phyloP scores from a whole-genome alignment of 169 alveolate genomes.

The Cryptosporidium muris region DNA sequence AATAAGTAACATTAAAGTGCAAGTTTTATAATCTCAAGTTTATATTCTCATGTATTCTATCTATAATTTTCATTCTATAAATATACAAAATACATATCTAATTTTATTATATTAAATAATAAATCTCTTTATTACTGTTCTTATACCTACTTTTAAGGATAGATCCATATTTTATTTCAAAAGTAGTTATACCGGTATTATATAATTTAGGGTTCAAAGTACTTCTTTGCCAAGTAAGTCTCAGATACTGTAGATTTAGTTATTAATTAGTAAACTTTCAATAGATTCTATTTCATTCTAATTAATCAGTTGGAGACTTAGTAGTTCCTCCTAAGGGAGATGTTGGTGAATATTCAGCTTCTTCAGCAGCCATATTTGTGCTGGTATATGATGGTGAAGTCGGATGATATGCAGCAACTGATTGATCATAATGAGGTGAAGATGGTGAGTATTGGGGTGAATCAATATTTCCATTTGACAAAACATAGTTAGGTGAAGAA shows the following conservation, averaged over 20 bases:
- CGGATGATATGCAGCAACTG: constrained; percentile 84
- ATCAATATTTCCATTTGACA: constrained; percentile 55
- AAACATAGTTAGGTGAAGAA: constrained; percentile 70
- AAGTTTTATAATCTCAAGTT: too few relatives aligned
- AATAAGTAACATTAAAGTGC: too few relatives aligned
- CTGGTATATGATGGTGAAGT: constrained; percentile 73
- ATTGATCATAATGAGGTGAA: constrained; percentile 86
- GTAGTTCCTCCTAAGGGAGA: constrained; percentile 29
- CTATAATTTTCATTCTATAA: too few relatives aligned
- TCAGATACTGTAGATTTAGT: not conserved
- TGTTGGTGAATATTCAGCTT: constrained; percentile 66
- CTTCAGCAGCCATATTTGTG: constrained; percentile 16
- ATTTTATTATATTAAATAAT: too few relatives aligned
- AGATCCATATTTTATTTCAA: too few relatives aligned
- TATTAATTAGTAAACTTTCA: not conserved
- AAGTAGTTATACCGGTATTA: too few relatives aligned
- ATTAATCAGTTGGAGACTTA: not conserved
- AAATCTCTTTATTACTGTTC: too few relatives aligned
- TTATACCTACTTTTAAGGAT: too few relatives aligned
- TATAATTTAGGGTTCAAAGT: too few relatives aligned
- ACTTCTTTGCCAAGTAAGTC: too few relatives aligned
- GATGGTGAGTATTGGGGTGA: constrained; percentile 82
- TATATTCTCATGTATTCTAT: too few relatives aligned
- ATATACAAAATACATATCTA: too few relatives aligned
- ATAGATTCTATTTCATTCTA: not conserved